phyloP scores from a whole-genome alignment of 2,329 filamentous ascomycete genomes.

The Aspergillus sojae region DNA sequence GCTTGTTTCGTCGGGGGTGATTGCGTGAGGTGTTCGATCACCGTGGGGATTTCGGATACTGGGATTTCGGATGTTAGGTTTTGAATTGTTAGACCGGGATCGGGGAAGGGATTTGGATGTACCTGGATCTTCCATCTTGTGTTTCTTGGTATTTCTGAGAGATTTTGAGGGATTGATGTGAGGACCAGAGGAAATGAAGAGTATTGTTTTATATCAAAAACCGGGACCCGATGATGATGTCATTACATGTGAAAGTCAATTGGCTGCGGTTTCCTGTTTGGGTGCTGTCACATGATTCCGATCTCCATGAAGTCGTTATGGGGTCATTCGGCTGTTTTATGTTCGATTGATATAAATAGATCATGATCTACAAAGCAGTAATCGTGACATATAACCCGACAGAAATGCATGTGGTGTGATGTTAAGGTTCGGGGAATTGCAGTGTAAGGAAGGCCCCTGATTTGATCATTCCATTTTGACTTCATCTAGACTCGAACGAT shows the following conservation, averaged over 20 bases:
- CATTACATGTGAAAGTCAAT: neutral
- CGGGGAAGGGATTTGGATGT: too few relatives aligned
- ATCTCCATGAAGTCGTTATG: too few relatives aligned
- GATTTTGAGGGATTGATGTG: neutral
- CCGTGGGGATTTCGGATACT: slow-evolving; percentile 58
- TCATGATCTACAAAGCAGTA: too few relatives aligned
- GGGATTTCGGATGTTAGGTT: neutral
- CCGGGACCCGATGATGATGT: neutral
- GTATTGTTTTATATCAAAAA: neutral
- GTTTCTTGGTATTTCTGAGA: too few relatives aligned
- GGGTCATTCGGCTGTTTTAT: too few relatives aligned
- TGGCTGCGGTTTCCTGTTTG: neutral
- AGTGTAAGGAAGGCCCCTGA: neutral
- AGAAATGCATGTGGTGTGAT: too few relatives aligned
- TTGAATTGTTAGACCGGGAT: too few relatives aligned
- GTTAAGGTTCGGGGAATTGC: too few relatives aligned
- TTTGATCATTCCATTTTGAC: neutral
- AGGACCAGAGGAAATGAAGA: neutral
- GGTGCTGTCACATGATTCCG: neutral
- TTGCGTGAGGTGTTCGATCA: slow-evolving; percentile 71
- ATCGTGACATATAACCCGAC: too few relatives aligned
- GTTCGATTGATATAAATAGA: too few relatives aligned
- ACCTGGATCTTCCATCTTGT: slow-evolving; percentile 1
- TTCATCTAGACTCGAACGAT: neutral
- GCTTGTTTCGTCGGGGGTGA: slow-evolving; percentile 68